Conservation (phyloP, 1,284 basidiomycete species). For the Ustilago crameri region DNA sequence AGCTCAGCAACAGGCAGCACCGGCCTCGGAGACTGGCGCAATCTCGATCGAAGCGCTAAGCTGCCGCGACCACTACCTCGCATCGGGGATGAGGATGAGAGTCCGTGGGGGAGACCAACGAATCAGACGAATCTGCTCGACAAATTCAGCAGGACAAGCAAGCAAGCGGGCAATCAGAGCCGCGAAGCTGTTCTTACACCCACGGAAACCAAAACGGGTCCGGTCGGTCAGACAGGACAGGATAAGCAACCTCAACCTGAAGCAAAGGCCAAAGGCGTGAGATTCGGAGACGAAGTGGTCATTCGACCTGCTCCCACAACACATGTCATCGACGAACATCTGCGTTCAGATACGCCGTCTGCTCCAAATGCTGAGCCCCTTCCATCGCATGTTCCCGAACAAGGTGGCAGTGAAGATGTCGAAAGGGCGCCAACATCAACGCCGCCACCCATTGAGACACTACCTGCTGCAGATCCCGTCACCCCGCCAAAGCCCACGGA, state of each 20-base stretch:
- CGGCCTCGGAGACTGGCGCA: conserved; percentile 30
- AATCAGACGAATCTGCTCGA: conserved; percentile 43
- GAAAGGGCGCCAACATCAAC: too few species aligned
- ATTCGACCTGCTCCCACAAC: conserved; percentile 10
- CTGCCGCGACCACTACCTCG: conserved; percentile 29
- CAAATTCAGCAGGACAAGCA: conserved; percentile 21
- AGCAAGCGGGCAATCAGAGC: too few species aligned
- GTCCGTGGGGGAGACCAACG: conserved; percentile 44
- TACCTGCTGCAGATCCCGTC: background rate
- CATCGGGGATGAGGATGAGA: conserved; percentile 39
- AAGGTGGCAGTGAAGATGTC: too few species aligned
- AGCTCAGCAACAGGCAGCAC: background rate
- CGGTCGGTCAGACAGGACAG: too few species aligned
- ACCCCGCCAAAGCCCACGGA: conserved; percentile 26
- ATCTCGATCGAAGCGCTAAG: conserved; percentile 27
- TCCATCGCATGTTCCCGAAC: too few species aligned
- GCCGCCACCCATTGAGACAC: too few species aligned
- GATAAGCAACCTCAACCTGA: background rate
- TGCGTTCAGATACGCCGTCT: background rate
- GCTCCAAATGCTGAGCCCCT: too few species aligned
- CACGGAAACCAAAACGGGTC: background rate
- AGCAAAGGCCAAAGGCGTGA: conserved; percentile 13
- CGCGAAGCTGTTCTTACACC: background rate
- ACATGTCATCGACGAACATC: background rate
- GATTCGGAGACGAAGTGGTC: conserved; percentile 19